A percentile compares a stretch with the other conserved stretches of the same genome.
These are phyloP conservation scores for Themeda triandra DNA, from an alignment of 176 grass and related monocot genomes.

Conservation along the genomic window DNA sequence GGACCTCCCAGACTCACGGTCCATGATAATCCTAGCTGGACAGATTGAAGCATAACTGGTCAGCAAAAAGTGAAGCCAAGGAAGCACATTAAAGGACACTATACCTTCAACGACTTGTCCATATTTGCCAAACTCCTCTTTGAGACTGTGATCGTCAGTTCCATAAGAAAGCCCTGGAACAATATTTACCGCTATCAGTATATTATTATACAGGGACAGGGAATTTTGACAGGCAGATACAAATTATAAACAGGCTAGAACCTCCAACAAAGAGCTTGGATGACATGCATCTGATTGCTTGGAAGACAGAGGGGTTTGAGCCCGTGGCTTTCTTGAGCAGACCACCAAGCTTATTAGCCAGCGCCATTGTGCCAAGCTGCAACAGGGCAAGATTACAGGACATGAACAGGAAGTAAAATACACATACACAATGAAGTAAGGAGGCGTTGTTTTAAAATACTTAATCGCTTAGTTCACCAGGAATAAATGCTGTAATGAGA, in stretches of 20 bases:
- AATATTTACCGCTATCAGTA: not conserved
- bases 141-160: slow-evolving; percentile 62
- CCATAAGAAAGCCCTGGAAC: slow-evolving; percentile 67
- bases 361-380: slow-evolving; percentile 55
- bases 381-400: not conserved
- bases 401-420: not conserved
- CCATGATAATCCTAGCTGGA: slow-evolving; percentile 79
- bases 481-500: not conserved
- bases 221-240: not conserved
- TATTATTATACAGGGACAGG: not conserved
- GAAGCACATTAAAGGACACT: not conserved
- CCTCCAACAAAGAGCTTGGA: slow-evolving; percentile 92
- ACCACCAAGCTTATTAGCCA: slow-evolving; percentile 62
- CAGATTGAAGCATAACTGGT: not conserved
- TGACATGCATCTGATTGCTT: slow-evolving; percentile 94
- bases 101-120: slow-evolving; percentile 82
- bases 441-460: not conserved
- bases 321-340: slow-evolving; percentile 68
- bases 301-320: slow-evolving; percentile 52
- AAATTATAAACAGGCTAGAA: slow-evolving; percentile 14
- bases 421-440: not conserved
- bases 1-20: slow-evolving; percentile 81
- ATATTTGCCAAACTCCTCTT: slow-evolving; percentile 59
- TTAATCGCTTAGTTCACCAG: not conserved
- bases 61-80: not conserved